These are phyloP conservation scores for Arachnomyces sp. DNA, from an alignment of 2,329 filamentous ascomycete species.

Conservation along the genomic window DNA sequence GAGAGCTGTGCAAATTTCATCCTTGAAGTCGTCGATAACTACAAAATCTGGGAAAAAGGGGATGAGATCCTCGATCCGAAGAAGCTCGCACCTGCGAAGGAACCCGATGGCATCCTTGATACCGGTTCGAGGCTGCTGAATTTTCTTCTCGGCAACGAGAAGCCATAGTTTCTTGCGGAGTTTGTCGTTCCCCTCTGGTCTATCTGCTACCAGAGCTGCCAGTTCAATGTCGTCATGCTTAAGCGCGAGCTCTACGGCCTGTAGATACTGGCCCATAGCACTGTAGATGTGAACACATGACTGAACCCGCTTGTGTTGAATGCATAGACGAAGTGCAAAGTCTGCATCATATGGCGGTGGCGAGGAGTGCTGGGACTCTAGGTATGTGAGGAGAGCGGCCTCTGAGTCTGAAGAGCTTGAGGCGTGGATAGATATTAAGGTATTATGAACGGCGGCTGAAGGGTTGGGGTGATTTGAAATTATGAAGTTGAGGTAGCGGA, in stretches of 20 bases:
- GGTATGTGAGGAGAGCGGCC: slow-evolving; percentile 73
- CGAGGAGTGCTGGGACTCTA: slow-evolving; percentile 82
- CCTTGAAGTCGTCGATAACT: slow-evolving; percentile 97
- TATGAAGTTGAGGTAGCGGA: slow-evolving; percentile 87
- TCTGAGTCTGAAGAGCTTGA: slow-evolving; percentile 77
- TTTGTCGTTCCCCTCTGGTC: slow-evolving; percentile 64
- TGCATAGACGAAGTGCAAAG: slow-evolving; percentile 90
- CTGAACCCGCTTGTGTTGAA: slow-evolving; percentile 84
- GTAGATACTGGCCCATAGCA: slow-evolving; percentile 87
- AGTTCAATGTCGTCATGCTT: slow-evolving; percentile 85
- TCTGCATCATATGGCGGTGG: slow-evolving; percentile 85
- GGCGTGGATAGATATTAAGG: slow-evolving; percentile 90
- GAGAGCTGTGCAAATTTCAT: slow-evolving; percentile 88
- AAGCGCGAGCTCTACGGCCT: slow-evolving; percentile 85
- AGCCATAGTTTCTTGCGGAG: slow-evolving; percentile 94
- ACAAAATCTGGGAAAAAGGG: slow-evolving; percentile 99
- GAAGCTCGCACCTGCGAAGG: slow-evolving; percentile 77
- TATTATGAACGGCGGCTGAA: slow-evolving; percentile 89
- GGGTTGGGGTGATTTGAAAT: slow-evolving; percentile 73
- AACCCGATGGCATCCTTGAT: slow-evolving; percentile 95
- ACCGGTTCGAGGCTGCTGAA: slow-evolving; percentile 66
- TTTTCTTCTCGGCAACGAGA: slow-evolving; percentile 88
- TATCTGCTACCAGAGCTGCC: slow-evolving; percentile 79
- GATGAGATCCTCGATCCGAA: slow-evolving; percentile 93
- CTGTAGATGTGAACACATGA: slow-evolving; percentile 97